A percentile compares a stretch with the other conserved stretches of the same genome.
These are phyloP conservation scores for Tulasnella sp. DNA, from an alignment of 768 basidiomycete genomes.

Conservation along the genomic window DNA sequence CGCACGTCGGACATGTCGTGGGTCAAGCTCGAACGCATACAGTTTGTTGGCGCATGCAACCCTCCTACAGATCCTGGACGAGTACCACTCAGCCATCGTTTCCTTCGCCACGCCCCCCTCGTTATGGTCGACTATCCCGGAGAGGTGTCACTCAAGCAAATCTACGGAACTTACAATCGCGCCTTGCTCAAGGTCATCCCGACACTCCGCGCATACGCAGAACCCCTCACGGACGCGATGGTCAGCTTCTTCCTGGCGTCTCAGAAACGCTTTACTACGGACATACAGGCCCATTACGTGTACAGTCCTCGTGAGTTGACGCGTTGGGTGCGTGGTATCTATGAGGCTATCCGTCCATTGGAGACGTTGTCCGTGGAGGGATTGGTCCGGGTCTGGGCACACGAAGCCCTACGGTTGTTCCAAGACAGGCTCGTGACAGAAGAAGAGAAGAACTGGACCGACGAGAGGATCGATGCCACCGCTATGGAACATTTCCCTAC, in stretches of 20 bases:
- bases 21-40: constrained; percentile 97
- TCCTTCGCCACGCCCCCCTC: constrained; percentile 92
- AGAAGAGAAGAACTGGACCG: constrained; percentile 90
- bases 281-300: constrained; percentile 96
- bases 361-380: constrained; percentile 92
- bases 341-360: constrained; percentile 88
- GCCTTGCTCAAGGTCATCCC: constrained; percentile 93
- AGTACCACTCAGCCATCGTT: constrained; percentile 94
- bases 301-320: constrained; percentile 99
- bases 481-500: constrained; percentile 90
- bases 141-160: constrained; percentile 90
- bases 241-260: constrained; percentile 90
- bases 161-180: constrained; percentile 96
- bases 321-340: constrained; percentile 93
- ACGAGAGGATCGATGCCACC: constrained; percentile 72
- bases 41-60: constrained; percentile 98
- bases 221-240: constrained; percentile 95
- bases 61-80: constrained; percentile 98
- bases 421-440: constrained; percentile 92
- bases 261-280: constrained; percentile 88
- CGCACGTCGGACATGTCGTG: constrained; percentile 87
- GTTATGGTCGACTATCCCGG: constrained; percentile 99
- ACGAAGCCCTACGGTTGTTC: constrained; percentile 93
- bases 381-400: constrained; percentile 93
- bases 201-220: constrained; percentile 80